Conservation (phyloP, 2,329 filamentous ascomycete species). For the Fusarium sp. region DNA sequence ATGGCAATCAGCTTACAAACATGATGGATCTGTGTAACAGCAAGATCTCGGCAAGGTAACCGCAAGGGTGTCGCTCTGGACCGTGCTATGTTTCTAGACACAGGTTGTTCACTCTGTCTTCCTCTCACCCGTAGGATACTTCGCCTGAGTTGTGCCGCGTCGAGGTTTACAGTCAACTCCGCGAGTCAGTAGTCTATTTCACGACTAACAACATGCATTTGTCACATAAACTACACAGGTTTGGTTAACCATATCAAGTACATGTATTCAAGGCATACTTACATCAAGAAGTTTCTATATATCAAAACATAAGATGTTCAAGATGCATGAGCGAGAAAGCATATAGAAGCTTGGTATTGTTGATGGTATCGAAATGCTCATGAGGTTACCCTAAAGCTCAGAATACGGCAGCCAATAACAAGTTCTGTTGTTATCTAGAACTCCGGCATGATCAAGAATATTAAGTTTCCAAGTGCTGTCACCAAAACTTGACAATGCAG, state of each 20-base stretch:
- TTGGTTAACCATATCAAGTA: too few species aligned
- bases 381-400: conserved; percentile 2
- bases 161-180: not conserved
- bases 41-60: conserved; percentile 4
- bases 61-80: not conserved
- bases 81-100: not conserved
- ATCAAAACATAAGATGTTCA: too few species aligned
- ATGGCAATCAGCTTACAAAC: conserved; percentile 19
- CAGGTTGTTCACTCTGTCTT: not conserved
- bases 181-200: conserved; percentile 5
- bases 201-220: not conserved
- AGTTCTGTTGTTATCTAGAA: conserved; percentile 8
- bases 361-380: not conserved
- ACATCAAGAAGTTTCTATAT: too few species aligned
- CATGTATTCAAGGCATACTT: too few species aligned
- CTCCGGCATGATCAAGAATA: not conserved
- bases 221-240: too few species aligned
- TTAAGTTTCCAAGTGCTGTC: not conserved
- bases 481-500: not conserved
- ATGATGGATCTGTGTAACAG: not conserved
- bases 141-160: not conserved
- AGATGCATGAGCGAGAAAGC: too few species aligned
- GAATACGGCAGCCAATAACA: not conserved
- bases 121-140: conserved; percentile 3
- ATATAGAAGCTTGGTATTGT: not conserved